These are phyloP conservation scores for Pseudonectria buxi DNA, from an alignment of 2,329 filamentous ascomycete species.

Conservation along the genomic window DNA sequence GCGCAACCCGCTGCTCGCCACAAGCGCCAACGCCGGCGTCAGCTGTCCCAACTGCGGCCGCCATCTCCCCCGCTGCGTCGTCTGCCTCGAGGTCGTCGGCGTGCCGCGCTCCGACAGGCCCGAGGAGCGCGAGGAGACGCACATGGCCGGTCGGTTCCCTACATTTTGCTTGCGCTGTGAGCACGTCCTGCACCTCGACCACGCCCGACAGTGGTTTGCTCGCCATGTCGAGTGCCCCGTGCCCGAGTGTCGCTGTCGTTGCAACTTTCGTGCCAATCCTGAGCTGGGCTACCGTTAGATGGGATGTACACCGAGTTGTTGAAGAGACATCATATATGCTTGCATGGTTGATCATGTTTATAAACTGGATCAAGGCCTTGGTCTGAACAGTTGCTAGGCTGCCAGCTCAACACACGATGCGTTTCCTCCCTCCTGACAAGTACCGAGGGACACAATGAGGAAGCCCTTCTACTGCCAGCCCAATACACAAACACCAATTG, in stretches of 20 bases:
- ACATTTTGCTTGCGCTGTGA: conserved; percentile 64
- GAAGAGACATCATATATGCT: not conserved
- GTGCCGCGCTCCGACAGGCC: conserved; percentile 54
- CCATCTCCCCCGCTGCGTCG: conserved; percentile 59
- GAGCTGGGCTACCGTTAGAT: conserved; percentile 46
- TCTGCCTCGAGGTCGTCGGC: conserved; percentile 61
- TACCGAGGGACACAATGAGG: no score
- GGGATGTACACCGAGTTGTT: not conserved
- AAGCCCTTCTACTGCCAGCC: no score
- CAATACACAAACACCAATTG: no score
- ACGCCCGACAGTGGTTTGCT: conserved; percentile 60
- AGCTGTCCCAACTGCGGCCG: conserved; percentile 61
- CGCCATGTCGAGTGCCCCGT: conserved; percentile 61
- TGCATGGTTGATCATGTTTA: conserved; percentile 1
- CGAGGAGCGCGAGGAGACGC: conserved; percentile 43
- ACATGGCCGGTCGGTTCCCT: conserved; percentile 53
- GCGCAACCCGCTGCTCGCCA: conserved; percentile 51
- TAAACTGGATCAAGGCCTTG: no score
- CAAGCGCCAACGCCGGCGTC: conserved; percentile 53
- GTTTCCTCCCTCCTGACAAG: no score
- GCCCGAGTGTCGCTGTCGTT: conserved; percentile 60
- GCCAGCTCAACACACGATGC: no score
- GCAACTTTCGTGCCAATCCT: conserved; percentile 54
- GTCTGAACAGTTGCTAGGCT: no score
- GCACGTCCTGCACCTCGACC: conserved; percentile 61